Evolutionary conservation across 805 yeast species (phyloP).

Genomic region (Clavispora asparagi): DNA sequence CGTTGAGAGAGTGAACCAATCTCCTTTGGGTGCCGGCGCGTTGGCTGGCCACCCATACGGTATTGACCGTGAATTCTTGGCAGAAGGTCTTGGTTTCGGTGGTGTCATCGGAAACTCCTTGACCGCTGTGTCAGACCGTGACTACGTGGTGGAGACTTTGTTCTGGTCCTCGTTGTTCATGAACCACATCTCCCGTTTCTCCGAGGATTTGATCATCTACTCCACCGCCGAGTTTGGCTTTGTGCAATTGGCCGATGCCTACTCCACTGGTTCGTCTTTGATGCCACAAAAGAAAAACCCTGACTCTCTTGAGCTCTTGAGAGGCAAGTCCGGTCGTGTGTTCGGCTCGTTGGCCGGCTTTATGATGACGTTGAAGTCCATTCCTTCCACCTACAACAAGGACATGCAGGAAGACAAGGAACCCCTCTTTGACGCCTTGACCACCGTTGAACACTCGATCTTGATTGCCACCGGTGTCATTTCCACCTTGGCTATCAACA

Average conservation of each 20-base stretch:
- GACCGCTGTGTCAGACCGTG: constrained; percentile 97
- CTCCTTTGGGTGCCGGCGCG: constrained; percentile 97
- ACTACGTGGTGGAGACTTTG: constrained; percentile 90
- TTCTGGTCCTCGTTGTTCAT: constrained; percentile 94
- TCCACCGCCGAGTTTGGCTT: constrained; percentile 98
- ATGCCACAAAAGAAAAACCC: constrained; percentile 99
- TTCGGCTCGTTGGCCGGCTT: constrained; percentile 94
- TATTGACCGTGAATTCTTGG: constrained; percentile 89
- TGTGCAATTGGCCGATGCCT: constrained; percentile 89
- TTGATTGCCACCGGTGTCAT: constrained; percentile 94
- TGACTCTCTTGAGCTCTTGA: constrained; percentile 86
- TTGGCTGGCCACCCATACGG: constrained; percentile 99
- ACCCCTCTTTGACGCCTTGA: constrained; percentile 88
- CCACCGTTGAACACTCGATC: constrained; percentile 90
- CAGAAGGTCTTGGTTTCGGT: constrained; percentile 70
- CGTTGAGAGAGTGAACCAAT: constrained; percentile 73
- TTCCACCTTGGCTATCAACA: constrained; percentile 73
- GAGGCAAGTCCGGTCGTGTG: constrained; percentile 97
- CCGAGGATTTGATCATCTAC: constrained; percentile 92
- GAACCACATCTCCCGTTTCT: constrained; percentile 92
- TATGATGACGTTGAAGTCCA: constrained; percentile 93
- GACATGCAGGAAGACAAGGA: constrained; percentile 99
- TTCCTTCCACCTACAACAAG: constrained; percentile 96
- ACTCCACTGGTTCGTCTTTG: constrained; percentile 95
- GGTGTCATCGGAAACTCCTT: constrained; percentile 92